Conservation (phyloP, 2,329 filamentous ascomycete genomes). For the Pseudopyricularia cyperi region DNA sequence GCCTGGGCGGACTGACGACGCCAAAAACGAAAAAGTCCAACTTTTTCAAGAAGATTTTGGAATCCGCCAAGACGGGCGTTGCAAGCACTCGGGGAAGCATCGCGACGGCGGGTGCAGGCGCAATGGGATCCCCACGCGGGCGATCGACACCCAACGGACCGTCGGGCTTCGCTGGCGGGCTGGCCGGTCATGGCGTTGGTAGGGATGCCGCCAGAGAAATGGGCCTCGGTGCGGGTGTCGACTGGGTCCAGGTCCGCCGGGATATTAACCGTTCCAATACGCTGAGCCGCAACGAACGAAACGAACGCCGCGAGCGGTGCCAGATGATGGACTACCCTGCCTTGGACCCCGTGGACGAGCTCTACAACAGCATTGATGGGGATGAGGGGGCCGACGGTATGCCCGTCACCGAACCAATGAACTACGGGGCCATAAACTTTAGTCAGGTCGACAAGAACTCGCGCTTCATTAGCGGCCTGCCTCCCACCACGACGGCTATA, state of each 20-base stretch:
- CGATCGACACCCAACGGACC: conserved; percentile 25
- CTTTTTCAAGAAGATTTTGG: conserved; percentile 92
- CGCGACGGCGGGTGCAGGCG: conserved; percentile 38
- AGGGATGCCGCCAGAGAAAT: conserved; percentile 54
- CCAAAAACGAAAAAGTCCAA: conserved; percentile 74
- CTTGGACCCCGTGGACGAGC: conserved; percentile 77
- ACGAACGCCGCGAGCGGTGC: conserved; percentile 76
- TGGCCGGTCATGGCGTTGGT: conserved; percentile 19
- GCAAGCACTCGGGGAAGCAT: conserved; percentile 82
- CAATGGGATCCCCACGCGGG: conserved; percentile 24
- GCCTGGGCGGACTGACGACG: conserved; percentile 64
- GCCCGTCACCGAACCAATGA: conserved; percentile 67
- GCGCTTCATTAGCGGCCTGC: conserved; percentile 74
- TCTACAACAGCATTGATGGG: conserved; percentile 74
- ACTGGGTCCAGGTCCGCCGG: conserved; percentile 95
- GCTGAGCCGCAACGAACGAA: conserved; percentile 73
- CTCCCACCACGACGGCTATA: conserved; percentile 67
- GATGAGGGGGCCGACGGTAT: conserved; percentile 80
- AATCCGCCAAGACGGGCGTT: conserved; percentile 86
- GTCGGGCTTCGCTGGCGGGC: conserved; percentile 31
- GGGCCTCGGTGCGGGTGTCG: conserved; percentile 52
- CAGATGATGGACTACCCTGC: conserved; percentile 90
- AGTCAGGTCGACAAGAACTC: conserved; percentile 90
- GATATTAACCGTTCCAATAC: conserved; percentile 95
- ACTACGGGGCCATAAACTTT: conserved; percentile 71